Evolutionary conservation across 1,284 basidiomycete species (phyloP).

Genomic region (Amylostereum areolatum): DNA sequence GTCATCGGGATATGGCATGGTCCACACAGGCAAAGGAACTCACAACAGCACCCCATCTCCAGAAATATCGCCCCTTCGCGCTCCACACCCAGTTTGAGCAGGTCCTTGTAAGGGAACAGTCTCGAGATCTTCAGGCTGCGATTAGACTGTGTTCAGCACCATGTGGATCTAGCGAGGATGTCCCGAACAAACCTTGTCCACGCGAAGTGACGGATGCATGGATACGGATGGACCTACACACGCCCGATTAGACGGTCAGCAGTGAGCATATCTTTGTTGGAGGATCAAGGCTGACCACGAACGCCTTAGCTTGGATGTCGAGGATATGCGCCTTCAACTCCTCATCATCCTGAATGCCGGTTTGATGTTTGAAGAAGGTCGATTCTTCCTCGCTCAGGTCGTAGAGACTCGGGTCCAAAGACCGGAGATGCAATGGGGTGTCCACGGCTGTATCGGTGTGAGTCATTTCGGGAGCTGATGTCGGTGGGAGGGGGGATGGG

Average conservation of each 20-base stretch:
- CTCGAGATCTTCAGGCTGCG: slow-evolving; percentile 6
- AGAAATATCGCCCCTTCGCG: slow-evolving; percentile 10
- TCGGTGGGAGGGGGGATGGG: too few species aligned
- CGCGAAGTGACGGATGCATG: slow-evolving; percentile 8
- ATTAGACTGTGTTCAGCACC: background rate
- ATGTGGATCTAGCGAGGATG: background rate
- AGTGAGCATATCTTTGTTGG: background rate
- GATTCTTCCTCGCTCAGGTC: slow-evolving; percentile 19
- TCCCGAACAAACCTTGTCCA: slow-evolving; percentile 4
- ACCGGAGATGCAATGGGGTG: background rate
- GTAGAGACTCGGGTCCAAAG: slow-evolving; percentile 7
- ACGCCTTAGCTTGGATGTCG: slow-evolving; percentile 30
- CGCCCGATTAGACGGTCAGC: slow-evolving; percentile 4
- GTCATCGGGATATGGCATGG: background rate
- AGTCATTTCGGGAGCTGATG: too few species aligned
- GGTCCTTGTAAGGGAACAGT: slow-evolving; percentile 4
- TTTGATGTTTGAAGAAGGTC: slow-evolving; percentile 29
- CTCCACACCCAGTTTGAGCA: slow-evolving; percentile 7
- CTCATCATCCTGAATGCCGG: slow-evolving; percentile 28
- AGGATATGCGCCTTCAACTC: slow-evolving; percentile 35
- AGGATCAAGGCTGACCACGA: slow-evolving; percentile 20
- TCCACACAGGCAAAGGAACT: background rate
- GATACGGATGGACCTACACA: slow-evolving; percentile 8
- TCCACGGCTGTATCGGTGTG: too few species aligned
- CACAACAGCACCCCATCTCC: slow-evolving; percentile 16